Conservation (phyloP, 257 asterid genomes). For the Striga asiatica region DNA sequence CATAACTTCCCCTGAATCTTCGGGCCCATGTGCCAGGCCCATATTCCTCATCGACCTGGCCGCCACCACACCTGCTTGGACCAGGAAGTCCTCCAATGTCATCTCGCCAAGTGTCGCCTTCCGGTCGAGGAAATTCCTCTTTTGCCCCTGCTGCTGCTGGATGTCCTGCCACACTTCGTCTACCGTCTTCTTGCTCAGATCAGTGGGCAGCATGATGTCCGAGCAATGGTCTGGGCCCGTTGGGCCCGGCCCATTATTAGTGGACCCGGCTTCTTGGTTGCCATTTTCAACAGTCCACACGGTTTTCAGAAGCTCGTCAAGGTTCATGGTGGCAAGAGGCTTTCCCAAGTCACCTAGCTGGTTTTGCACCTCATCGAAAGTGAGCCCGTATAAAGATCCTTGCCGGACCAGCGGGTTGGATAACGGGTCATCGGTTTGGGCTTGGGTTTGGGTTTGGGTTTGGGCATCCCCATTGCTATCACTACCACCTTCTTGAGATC, state of each 20-base stretch:
- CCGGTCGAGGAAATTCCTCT: conserved; percentile 40
- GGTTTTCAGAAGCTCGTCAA: conserved; percentile 84
- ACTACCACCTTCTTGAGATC: conserved; percentile 62
- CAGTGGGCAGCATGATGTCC: conserved; percentile 41
- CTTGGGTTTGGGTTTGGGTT: too few relatives aligned
- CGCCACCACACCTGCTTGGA: conserved; percentile 85
- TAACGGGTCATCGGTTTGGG: too few relatives aligned
- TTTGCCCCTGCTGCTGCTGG: conserved; percentile 73
- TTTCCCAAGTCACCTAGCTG: too few relatives aligned
- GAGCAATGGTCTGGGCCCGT: conserved; percentile 22
- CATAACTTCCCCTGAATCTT: too few relatives aligned
- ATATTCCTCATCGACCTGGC: conserved; percentile 34
- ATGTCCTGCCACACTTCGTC: conserved; percentile 95
- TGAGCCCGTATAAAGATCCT: too few relatives aligned
- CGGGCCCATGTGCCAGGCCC: conserved; percentile 50
- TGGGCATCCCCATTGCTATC: conserved; percentile 23
- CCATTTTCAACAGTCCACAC: conserved; percentile 55
- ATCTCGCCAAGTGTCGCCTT: conserved; percentile 68
- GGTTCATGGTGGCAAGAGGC: conserved; percentile 89
- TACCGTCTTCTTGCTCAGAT: conserved; percentile 84
- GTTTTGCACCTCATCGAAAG: too few relatives aligned
- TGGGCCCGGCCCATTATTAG: conserved; percentile 24
- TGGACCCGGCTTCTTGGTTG: conserved; percentile 30
- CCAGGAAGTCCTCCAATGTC: conserved; percentile 88
- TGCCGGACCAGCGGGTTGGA: too few relatives aligned